These are phyloP conservation scores for Phlyctochytrium planicorne DNA, from an alignment of 192 early-diverging fungal species.

Conservation along the genomic window DNA sequence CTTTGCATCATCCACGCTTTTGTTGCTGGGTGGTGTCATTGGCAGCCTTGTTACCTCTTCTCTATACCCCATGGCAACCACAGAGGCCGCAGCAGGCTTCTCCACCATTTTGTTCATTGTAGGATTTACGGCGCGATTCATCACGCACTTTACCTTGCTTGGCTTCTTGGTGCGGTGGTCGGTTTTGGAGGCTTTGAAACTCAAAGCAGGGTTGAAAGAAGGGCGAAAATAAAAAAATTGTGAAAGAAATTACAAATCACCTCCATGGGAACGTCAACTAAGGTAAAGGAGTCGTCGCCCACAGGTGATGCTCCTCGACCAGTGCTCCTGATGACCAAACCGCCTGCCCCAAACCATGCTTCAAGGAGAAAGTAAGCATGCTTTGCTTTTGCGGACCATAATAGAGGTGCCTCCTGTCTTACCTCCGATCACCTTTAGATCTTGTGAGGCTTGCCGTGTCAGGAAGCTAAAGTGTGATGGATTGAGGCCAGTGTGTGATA, in stretches of 20 bases:
- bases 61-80: background rate
- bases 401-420: background rate
- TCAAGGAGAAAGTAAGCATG: slow-evolving; percentile 1
- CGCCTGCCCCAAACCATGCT: slow-evolving; percentile 1
- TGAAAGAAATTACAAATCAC: no score
- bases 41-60: background rate
- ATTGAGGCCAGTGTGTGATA: background rate
- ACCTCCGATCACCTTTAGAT: no score
- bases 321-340: background rate
- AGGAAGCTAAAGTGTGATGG: slow-evolving; percentile 1
- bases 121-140: background rate
- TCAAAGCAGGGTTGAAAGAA: no score
- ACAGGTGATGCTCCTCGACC: no score
- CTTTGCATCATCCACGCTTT: background rate
- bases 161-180: no score
- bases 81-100: background rate
- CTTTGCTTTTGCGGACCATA: background rate
- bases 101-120: background rate
- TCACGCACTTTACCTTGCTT: no score
- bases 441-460: slow-evolving; percentile 1
- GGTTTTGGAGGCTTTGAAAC: no score
- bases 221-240: no score
- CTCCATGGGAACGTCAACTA: no score
- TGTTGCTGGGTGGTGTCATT: background rate
- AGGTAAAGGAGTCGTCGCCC: no score